Base-by-base conservation (phyloP, 495 filamentous ascomycete genomes). In the Penicillium verhagenii region DNA sequence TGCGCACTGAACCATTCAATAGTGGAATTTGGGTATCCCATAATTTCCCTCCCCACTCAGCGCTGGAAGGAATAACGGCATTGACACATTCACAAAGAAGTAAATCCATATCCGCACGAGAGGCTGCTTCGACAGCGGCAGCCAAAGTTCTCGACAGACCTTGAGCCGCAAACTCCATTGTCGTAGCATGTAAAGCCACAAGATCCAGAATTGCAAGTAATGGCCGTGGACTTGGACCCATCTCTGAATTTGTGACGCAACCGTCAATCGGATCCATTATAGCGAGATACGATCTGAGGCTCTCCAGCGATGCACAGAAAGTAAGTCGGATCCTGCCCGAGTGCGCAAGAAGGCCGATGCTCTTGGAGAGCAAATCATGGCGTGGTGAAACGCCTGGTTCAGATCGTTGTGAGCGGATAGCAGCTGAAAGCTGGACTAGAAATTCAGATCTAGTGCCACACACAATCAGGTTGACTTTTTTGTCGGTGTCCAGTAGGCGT, bases 161-260 rank as follows among this genome's bases (percentile, higher is more conserved):
- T 66, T 96, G 91, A 0, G 86, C 90, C 39, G 88, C 92, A 78
- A 88, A 92, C 61, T 94, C 90, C 51, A 82, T 82, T 4, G 89
- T 92, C 24, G 77, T 69, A n/a, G 75, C 75, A 70, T 96, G 92
- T 31, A 90, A 67, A 25, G 75, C 69, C 10, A 95, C 60, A 42
- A 87, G 75, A 50, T 89, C 83, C 54, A 89, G 81, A 10, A 92
- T 67, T 11, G 85, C 76, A 13, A 96, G 69, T 21, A 82, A 63
- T 14, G 74, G 68, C 6, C 48, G 31, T 43, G 6, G 39, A n/a
- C 44, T 47, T 28, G 51, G 35, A 28, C 51, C 50, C 0, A 40
- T 26, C 28, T 48, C 49, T 39, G 37, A 14, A 1, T 43, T 14
- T 35, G 33, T 35, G 14, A 4, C 16, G 13, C 33, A 13, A 2